Conservation (phyloP, 129 eudicot genomes). For the Artemisia tridentata region DNA sequence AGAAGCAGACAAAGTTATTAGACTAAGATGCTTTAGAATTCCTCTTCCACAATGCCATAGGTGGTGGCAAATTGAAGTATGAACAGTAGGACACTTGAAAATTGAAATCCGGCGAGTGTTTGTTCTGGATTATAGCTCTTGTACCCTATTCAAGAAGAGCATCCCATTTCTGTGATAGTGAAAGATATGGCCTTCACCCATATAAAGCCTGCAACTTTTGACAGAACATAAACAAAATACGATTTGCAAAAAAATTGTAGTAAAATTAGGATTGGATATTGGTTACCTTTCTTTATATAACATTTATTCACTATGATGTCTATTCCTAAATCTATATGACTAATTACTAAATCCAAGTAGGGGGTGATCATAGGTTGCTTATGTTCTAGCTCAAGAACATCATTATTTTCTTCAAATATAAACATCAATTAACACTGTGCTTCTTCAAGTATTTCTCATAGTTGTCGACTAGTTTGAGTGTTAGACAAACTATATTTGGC, state of each 20-base stretch:
- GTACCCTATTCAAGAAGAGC: not conserved
- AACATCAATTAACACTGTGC: too few species aligned
- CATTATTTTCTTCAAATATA: not conserved
- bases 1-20: not conserved
- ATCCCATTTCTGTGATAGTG: too few species aligned
- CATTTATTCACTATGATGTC: not conserved
- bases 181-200: too few species aligned
- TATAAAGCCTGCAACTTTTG: too few species aligned
- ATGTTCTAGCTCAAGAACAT: not conserved
- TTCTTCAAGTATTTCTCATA: not conserved
- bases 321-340: not conserved
- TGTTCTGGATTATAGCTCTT: slow-evolving; percentile 6
- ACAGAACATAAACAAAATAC: too few species aligned
- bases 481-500: slow-evolving; percentile 2
- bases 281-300: too few species aligned
- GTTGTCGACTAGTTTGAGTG: not conserved
- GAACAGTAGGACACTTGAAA: not conserved
- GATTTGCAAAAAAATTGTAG: too few species aligned
- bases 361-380: not conserved
- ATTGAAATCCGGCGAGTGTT: not conserved
- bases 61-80: not conserved
- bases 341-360: not conserved
- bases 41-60: not conserved
- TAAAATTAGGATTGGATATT: too few species aligned
- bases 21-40: not conserved